Evolutionary conservation across 2,329 filamentous ascomycete species (phyloP), one percentile per base, ranked within the genome.

Genomic region (Grosmannia huntii): DNA sequence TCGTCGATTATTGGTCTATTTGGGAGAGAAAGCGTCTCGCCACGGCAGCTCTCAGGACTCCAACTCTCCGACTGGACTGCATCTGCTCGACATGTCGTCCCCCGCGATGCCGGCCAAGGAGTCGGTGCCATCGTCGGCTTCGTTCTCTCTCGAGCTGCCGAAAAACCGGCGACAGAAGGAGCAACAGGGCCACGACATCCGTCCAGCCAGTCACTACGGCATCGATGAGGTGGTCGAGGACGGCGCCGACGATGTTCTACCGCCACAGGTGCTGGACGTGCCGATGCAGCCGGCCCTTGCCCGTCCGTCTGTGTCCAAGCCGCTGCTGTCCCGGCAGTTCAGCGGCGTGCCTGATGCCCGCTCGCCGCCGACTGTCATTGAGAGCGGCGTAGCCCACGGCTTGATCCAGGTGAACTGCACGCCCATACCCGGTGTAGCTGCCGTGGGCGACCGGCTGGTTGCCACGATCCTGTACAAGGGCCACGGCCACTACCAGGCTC

Each of bases 181-280:
- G 36, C 38, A 31, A 27, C 25, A 28, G 14, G 31, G 28, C n/a
- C 60, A 57, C 16, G 12, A 55, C 4, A 14, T 56, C 9, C 57
- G 61, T 61, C 73, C 77, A 53, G 81, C 83, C 31, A 73, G 72
- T 59, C 76, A 79, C 67, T 81, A 82, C 62, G 82, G 81, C 61
- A 85, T 85, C 64, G 83, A 86, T 66, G 82, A 81, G 52, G 81
- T 85, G 19, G 77, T 85, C 56, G 82, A 85, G 68, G 78, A 81
- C 60, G 71, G 72, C 60, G 68, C 68, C 33, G 67, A 70, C 38
- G 68, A 67, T 23, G 66, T 71, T 19, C 67, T 71, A 28, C 67
- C 72, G 53, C 33, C 21, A 19, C 7, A 36, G 31, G 44, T 11
- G 6, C 33, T 44, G 6, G n/a, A 33, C 7, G n/a, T 36, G 6